These are phyloP conservation scores for Rhododendron vialii DNA, from an alignment of 148 eudicot species.

Conservation along the genomic window DNA sequence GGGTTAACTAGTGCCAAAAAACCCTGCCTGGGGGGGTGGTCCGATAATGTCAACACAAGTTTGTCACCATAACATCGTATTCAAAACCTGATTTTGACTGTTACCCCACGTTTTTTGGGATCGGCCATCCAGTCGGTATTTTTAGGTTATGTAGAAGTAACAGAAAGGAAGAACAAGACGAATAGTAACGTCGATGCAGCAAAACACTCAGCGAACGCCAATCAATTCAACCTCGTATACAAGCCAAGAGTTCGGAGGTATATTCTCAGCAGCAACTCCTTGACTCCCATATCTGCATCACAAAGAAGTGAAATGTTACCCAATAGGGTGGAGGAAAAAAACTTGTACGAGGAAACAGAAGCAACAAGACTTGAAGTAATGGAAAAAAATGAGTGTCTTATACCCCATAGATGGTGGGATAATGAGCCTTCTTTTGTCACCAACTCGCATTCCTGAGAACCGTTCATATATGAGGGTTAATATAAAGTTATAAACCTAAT, in stretches of 20 bases:
- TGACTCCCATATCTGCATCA: conserved; percentile 48
- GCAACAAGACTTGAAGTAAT: background rate
- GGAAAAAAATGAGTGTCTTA: background rate
- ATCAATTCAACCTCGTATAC: conserved; percentile 63
- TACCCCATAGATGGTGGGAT: conserved; percentile 77
- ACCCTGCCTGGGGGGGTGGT: background rate
- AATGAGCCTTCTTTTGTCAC: conserved; percentile 62
- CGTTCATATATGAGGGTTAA: background rate
- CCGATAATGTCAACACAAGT: background rate
- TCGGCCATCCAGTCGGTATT: background rate
- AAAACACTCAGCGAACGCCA: conserved; percentile 31
- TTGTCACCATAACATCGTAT: background rate
- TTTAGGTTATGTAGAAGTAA: background rate
- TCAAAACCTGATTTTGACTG: background rate
- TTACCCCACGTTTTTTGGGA: background rate
- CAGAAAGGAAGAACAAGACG: background rate
- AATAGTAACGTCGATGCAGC: background rate
- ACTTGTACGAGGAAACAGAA: background rate
- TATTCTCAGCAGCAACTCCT: conserved; percentile 36
- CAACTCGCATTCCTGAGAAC: conserved; percentile 67
- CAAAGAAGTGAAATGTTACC: background rate
- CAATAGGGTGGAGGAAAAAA: background rate
- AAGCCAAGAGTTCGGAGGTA: conserved; percentile 87
- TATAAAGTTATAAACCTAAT: background rate
- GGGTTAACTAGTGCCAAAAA: background rate